A percentile compares a stretch with the other conserved stretches of the same genome.
Evolutionary conservation across 305 asterid species (phyloP).

Genomic region (Fraxinus dipetala): DNA sequence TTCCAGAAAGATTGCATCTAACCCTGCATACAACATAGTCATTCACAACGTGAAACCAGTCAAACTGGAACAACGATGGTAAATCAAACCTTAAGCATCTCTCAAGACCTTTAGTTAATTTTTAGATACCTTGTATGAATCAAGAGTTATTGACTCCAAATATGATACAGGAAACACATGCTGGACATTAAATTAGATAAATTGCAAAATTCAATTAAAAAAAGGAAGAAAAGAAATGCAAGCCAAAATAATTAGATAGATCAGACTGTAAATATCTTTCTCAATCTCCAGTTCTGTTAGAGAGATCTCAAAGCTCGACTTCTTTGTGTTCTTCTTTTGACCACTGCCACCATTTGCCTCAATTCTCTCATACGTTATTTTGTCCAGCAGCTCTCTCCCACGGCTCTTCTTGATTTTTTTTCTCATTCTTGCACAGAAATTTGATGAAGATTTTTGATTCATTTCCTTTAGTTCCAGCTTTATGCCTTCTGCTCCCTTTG

Average conservation of each 20-base stretch:
- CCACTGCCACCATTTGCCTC: not conserved
- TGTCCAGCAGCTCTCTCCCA: slow-evolving; percentile 27
- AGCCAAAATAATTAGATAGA: not conserved
- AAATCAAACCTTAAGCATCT: not conserved
- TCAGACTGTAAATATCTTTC: not conserved
- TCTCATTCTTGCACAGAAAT: slow-evolving; percentile 39
- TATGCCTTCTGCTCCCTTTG: not conserved
- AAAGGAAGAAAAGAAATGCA: not conserved
- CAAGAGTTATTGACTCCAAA: slow-evolving; percentile 50
- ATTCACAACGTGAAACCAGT: slow-evolving; percentile 1
- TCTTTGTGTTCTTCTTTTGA: slow-evolving; percentile 13
- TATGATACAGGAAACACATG: slow-evolving; percentile 57
- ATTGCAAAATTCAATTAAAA: not conserved
- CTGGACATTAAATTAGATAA: slow-evolving; percentile 32
- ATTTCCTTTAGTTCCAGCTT: slow-evolving; percentile 20
- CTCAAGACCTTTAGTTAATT: slow-evolving; percentile 40
- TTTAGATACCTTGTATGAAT: slow-evolving; percentile 57
- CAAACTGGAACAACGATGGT: not conserved
- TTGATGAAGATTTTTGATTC: slow-evolving; percentile 54
- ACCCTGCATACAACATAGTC: slow-evolving; percentile 29
- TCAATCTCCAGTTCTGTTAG: not conserved
- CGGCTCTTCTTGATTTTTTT: slow-evolving; percentile 25
- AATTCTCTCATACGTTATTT: not conserved
- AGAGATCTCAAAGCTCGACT: not conserved
- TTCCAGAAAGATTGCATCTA: slow-evolving; percentile 24